Evolutionary conservation across 2,329 filamentous ascomycete species (phyloP).

Genomic region (Microdochium paspali): DNA sequence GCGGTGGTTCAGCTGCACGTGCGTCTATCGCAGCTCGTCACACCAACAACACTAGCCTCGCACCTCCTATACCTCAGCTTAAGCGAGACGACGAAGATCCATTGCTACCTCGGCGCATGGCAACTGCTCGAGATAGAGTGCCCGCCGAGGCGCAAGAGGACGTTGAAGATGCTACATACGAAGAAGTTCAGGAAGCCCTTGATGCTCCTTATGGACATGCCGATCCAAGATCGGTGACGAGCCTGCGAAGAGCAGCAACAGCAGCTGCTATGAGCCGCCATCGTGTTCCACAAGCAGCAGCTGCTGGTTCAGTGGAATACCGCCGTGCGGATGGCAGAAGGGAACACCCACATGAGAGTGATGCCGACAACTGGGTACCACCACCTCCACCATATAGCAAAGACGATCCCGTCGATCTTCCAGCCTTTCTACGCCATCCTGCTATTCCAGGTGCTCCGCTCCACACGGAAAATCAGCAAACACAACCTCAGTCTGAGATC

Average conservation of each 20-base stretch:
- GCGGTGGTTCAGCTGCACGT: slow-evolving; percentile 37
- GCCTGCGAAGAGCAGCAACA: slow-evolving; percentile 62
- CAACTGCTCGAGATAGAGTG: slow-evolving; percentile 17
- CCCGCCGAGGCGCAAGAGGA: slow-evolving; percentile 21
- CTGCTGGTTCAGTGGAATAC: slow-evolving; percentile 48
- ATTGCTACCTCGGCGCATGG: slow-evolving; percentile 39
- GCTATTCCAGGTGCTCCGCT: slow-evolving; percentile 24
- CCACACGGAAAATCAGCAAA: slow-evolving; percentile 1
- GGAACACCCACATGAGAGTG: slow-evolving; percentile 75
- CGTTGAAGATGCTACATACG: slow-evolving; percentile 34
- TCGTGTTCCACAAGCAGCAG: slow-evolving; percentile 48
- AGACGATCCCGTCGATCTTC: slow-evolving; percentile 48
- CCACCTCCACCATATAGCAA: slow-evolving; percentile 73
- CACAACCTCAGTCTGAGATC: slow-evolving; percentile 6
- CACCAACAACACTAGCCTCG: slow-evolving; percentile 7
- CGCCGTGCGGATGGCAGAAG: slow-evolving; percentile 59
- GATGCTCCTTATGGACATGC: slow-evolving; percentile 67
- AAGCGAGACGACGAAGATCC: slow-evolving; percentile 37
- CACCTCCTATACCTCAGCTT: slow-evolving; percentile 18
- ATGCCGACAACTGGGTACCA: slow-evolving; percentile 82
- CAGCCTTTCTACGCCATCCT: slow-evolving; percentile 44
- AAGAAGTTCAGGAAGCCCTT: slow-evolving; percentile 50
- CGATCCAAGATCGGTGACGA: slow-evolving; percentile 60
- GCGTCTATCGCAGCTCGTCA: slow-evolving; percentile 30
- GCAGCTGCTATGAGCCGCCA: slow-evolving; percentile 67